Percentiles rank a stretch among this genome's conserved stretches.
These are phyloP conservation scores for Narthecium ossifragum DNA, from an alignment of 106 monocot species.

Conservation along the genomic window DNA sequence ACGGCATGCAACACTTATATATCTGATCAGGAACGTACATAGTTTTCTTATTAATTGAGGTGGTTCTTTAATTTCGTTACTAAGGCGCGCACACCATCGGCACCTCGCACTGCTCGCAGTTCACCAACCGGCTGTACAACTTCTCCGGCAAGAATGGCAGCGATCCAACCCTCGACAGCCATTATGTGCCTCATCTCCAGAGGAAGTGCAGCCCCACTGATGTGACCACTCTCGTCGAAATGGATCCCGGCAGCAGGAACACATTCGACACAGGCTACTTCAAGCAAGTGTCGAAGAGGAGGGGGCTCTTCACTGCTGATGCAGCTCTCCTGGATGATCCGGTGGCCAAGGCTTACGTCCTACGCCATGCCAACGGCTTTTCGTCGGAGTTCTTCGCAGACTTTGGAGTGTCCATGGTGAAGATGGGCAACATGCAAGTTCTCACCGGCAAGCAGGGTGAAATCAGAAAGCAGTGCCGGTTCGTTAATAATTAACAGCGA, in stretches of 20 bases:
- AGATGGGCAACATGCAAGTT: slow-evolving; percentile 55
- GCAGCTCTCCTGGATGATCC: slow-evolving; percentile 27
- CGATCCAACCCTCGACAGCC: slow-evolving; percentile 44
- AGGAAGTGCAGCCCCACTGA: slow-evolving; percentile 37
- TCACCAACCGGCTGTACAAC: slow-evolving; percentile 39
- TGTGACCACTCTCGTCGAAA: slow-evolving; percentile 26
- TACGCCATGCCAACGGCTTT: neutral
- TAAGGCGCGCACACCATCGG: slow-evolving; percentile 44
- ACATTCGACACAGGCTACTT: slow-evolving; percentile 53
- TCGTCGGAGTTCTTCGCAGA: slow-evolving; percentile 12
- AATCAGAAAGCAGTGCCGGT: slow-evolving; percentile 60
- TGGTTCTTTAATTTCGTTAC: too few species aligned
- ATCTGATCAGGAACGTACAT: neutral
- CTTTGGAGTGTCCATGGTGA: slow-evolving; percentile 58
- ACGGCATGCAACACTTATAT: neutral
- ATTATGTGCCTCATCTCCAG: slow-evolving; percentile 29
- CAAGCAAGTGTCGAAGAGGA: slow-evolving; percentile 38
- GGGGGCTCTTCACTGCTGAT: slow-evolving; percentile 51
- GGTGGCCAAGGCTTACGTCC: slow-evolving; percentile 17
- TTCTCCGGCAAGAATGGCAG: slow-evolving; percentile 34
- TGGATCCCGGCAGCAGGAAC: slow-evolving; percentile 64
- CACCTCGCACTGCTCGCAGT: slow-evolving; percentile 24
- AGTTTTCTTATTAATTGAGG: too few species aligned
- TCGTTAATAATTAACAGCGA: too few species aligned
- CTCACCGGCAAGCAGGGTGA: slow-evolving; percentile 52